Conservation (phyloP, 164 flowering plant genomes). For the Cinnamomum micranthum region DNA sequence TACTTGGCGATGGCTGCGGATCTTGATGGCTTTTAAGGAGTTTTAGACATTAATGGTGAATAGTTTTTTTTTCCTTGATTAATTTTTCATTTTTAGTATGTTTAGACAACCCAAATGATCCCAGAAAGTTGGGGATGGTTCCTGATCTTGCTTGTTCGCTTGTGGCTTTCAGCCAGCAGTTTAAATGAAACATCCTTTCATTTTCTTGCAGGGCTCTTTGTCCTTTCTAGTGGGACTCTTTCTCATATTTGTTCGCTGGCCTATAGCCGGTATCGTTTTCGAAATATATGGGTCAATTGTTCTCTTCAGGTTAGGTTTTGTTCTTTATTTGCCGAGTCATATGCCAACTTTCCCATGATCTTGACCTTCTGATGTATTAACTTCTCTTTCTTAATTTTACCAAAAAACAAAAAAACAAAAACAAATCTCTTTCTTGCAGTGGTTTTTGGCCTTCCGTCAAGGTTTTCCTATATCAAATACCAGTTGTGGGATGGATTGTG, state of each 20-base stretch:
- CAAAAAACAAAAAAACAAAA: no score
- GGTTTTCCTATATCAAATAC: constrained; percentile 62
- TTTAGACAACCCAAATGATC: background rate
- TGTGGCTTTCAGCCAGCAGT: background rate
- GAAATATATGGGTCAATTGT: constrained; percentile 62
- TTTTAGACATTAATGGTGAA: no score
- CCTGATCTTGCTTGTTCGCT: no score
- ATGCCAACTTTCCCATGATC: background rate
- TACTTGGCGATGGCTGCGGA: no score
- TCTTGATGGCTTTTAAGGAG: no score
- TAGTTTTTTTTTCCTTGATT: no score
- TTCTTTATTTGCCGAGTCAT: background rate
- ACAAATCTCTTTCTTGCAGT: constrained; percentile 29
- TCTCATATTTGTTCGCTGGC: constrained; percentile 79
- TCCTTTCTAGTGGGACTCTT: constrained; percentile 64
- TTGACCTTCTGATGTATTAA: constrained; percentile 3
- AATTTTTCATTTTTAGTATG: background rate
- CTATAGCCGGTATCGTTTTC: constrained; percentile 60
- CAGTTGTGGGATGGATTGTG: constrained; percentile 67
- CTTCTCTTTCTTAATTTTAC: constrained; percentile 2
- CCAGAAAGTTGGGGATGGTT: background rate
- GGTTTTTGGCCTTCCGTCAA: constrained; percentile 67
- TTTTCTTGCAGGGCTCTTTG: constrained; percentile 51
- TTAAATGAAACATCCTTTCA: background rate
- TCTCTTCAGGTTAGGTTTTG: constrained; percentile 60